Evolutionary conservation across 257 asterid species (phyloP).

Genomic region (Verbascum thapsus): DNA sequence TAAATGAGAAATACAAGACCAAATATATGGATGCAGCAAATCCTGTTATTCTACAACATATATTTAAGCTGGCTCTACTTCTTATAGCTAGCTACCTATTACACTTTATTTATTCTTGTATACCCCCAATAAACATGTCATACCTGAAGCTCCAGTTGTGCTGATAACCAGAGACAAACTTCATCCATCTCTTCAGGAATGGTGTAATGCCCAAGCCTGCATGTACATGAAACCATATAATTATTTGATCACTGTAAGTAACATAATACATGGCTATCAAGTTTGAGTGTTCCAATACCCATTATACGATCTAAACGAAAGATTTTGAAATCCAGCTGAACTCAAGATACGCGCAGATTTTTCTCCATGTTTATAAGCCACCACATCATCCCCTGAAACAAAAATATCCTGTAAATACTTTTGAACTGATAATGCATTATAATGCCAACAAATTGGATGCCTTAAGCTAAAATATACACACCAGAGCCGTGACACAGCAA

Average conservation of each 20-base stretch:
- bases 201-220: constrained; percentile 80
- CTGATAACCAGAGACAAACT: constrained; percentile 61
- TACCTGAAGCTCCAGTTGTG: constrained; percentile 55
- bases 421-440: background rate
- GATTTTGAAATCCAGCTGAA: constrained; percentile 60
- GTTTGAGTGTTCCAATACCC: constrained; percentile 45
- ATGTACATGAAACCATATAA: background rate
- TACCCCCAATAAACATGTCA: constrained; percentile 25
- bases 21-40: constrained; percentile 6
- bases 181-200: constrained; percentile 69
- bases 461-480: constrained; percentile 21
- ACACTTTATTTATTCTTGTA: constrained; percentile 27
- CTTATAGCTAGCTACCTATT: constrained; percentile 20
- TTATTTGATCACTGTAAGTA: background rate
- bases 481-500: constrained; percentile 88
- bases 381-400: constrained; percentile 81
- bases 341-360: constrained; percentile 52
- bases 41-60: constrained; percentile 23
- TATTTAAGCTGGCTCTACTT: constrained; percentile 23
- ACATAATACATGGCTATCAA: background rate
- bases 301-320: constrained; percentile 55
- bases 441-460: background rate
- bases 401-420: constrained; percentile 4
- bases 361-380: constrained; percentile 68
- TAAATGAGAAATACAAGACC: constrained; percentile 1